Base-by-base conservation (phyloP, 2,329 filamentous ascomycete genomes). In the Teratosphaeriaceae sp. region DNA sequence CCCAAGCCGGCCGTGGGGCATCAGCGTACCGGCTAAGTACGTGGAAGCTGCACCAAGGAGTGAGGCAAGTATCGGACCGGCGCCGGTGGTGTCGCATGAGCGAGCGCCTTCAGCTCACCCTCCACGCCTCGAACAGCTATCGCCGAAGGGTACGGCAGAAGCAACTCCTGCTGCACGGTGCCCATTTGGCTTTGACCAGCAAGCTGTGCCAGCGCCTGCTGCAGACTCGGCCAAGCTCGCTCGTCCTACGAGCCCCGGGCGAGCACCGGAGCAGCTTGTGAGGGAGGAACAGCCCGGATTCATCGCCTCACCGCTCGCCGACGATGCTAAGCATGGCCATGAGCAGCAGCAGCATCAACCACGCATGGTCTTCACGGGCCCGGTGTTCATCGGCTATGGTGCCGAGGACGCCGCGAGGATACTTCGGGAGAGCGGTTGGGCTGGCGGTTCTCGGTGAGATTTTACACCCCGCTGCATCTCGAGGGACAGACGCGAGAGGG, bases 1-100 rank as follows among this genome's bases (percentile, higher is more conserved):
- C 12, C 90, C 90, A 4, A 94, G 85, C 63, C 76, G 90, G 34
- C 90, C 90, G 12, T 96, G 89, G 89, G 89, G 89, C 5, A 94
- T 96, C 40, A 79, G 80, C 4, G 82, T 96, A 0, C 89, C 89
- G 2, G 64, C 64, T n/a, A 65, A 67, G 46, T 72, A 70, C 44
- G 60, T 65, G 4, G 63, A 67, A 8, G 60, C 64, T n/a, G 57
- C 60, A 5, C 62, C 57, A 1, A 60, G 57, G 2, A 70, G 66
- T 5, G 62, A 64, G 13, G 58, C 60, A 18, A 48, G 65, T 59
- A 49, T 63, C 55, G 47, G 52, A 29, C 62, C 66, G 5, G 70
- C 66, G 5, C 63, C n/a, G n/a, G n/a, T n/a, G n/a, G n/a, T n/a
- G n/a, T n/a, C n/a, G n/a, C n/a, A n/a, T n/a, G n/a, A 65, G 15